Conservation (phyloP, 345 rosid species). For the Euphorbia tirucalli region DNA sequence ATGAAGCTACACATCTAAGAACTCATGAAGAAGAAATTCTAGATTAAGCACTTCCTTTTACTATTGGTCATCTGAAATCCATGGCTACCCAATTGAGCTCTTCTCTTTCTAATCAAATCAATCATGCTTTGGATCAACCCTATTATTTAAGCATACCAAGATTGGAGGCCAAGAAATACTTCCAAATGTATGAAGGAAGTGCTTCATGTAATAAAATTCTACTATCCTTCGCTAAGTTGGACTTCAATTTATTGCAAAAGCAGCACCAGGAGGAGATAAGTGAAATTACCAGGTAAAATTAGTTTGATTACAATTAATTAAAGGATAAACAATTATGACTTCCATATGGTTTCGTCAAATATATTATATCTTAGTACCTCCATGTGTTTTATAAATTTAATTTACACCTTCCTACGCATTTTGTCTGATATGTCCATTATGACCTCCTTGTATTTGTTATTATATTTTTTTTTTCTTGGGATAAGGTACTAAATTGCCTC, state of each 20-base stretch:
- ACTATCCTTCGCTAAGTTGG: conserved; percentile 36
- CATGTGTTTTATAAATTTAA: too few relatives aligned
- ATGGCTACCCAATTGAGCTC: background rate
- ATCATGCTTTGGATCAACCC: background rate
- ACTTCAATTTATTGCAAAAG: conserved; percentile 23
- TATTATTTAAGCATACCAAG: conserved; percentile 9
- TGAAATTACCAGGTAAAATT: conserved; percentile 4
- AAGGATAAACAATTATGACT: too few relatives aligned
- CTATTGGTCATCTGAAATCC: conserved; percentile 1
- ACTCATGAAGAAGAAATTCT: too few relatives aligned
- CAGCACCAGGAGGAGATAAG: conserved; percentile 26
- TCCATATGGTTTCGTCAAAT: too few relatives aligned
- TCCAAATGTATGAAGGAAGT: conserved; percentile 18
- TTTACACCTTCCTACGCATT: too few relatives aligned
- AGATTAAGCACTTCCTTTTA: too few relatives aligned
- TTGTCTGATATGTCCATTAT: too few relatives aligned
- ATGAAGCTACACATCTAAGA: too few relatives aligned
- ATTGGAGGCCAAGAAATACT: conserved; percentile 21
- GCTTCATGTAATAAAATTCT: conserved; percentile 9
- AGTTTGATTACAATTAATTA: background rate
- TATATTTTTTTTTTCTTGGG: too few relatives aligned
- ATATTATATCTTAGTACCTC: too few relatives aligned
- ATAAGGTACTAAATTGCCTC: too few relatives aligned
- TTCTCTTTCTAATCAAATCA: background rate
- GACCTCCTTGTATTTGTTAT: too few relatives aligned